A percentile compares a stretch with the other conserved stretches of the same genome.
Evolutionary conservation across 495 filamentous ascomycete species (phyloP).

Genomic region (Penicillium waksmanii): DNA sequence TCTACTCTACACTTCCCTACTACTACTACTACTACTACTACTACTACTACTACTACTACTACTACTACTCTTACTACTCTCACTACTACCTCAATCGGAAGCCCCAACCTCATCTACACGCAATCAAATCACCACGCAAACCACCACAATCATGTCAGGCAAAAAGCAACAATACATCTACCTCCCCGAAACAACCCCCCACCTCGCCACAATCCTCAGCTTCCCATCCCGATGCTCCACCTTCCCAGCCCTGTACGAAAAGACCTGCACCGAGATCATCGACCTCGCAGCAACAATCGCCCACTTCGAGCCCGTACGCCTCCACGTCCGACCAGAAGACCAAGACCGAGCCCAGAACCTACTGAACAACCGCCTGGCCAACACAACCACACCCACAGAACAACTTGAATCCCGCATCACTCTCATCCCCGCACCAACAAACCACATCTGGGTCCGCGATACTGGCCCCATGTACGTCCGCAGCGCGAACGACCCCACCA

Average conservation of each 20-base stretch:
- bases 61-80: too few species aligned
- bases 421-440: slow-evolving; percentile 29
- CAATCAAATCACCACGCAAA: background rate
- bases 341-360: slow-evolving; percentile 20
- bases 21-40: too few species aligned
- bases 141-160: background rate
- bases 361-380: slow-evolving; percentile 13
- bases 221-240: slow-evolving; percentile 37
- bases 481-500: slow-evolving; percentile 12
- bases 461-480: slow-evolving; percentile 41
- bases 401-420: slow-evolving; percentile 18
- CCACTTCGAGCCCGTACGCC: slow-evolving; percentile 39
- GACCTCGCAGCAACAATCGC: slow-evolving; percentile 36
- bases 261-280: slow-evolving; percentile 35
- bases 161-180: slow-evolving; percentile 23
- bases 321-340: slow-evolving; percentile 35
- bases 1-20: too few species aligned
- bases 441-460: slow-evolving; percentile 43
- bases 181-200: slow-evolving; percentile 32
- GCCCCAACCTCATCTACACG: too few species aligned
- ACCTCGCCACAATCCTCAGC: slow-evolving; percentile 39
- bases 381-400: background rate
- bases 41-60: too few species aligned
- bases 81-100: too few species aligned
- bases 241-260: slow-evolving; percentile 25